A percentile compares a stretch with the other conserved stretches of the same genome.
These are phyloP conservation scores for Cladosporium halotolerans DNA, from an alignment of 2,329 filamentous ascomycete species.

Conservation along the genomic window DNA sequence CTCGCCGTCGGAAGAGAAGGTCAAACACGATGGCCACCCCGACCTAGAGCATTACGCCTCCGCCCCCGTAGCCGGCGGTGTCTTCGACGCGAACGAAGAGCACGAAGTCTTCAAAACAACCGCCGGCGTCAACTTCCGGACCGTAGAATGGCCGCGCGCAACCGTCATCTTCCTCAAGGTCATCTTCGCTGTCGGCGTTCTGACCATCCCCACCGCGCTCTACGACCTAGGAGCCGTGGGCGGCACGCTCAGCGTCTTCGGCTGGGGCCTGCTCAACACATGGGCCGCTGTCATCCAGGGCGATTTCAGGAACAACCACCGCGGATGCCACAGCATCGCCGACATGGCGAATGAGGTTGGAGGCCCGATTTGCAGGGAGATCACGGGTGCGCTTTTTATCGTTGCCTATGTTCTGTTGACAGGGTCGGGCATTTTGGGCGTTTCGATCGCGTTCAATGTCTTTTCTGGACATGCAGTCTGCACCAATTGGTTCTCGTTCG, in stretches of 20 bases:
- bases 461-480: conserved; percentile 53
- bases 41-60: neutral
- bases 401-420: conserved; percentile 52
- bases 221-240: conserved; percentile 43
- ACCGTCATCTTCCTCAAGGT: conserved; percentile 50
- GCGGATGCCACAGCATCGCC: conserved; percentile 47
- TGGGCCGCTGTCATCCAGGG: conserved; percentile 46
- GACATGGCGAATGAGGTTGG: conserved; percentile 56
- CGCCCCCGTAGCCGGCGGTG: neutral
- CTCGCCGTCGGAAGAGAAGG: neutral
- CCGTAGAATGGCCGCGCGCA: conserved; percentile 48
- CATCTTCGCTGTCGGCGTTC: conserved; percentile 46
- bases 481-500: conserved; percentile 45
- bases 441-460: conserved; percentile 55
- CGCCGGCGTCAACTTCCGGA: conserved; percentile 48
- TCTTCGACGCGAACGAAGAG: conserved; percentile 16
- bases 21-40: neutral
- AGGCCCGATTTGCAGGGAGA: conserved; percentile 46
- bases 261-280: conserved; percentile 45
- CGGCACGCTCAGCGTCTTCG: conserved; percentile 43
- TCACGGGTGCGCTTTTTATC: conserved; percentile 52
- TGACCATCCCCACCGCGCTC: conserved; percentile 46
- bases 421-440: conserved; percentile 53
- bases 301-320: conserved; percentile 46
- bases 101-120: conserved; percentile 46